Conservation (phyloP, 1,284 basidiomycete genomes). For the Sphaerobolus stellatus region DNA sequence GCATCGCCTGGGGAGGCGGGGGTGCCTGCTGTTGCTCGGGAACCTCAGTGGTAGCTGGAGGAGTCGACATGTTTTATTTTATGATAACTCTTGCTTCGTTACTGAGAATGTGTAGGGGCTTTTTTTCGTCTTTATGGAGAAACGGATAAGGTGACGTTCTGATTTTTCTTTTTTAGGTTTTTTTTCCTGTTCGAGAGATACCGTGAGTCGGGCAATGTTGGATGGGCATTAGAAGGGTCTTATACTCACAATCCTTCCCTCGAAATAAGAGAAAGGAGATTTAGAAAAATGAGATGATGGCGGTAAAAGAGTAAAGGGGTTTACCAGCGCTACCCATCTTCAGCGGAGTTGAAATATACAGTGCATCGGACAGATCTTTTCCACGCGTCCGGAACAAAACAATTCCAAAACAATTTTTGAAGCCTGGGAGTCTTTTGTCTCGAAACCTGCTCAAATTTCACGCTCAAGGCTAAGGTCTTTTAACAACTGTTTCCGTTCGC, state of each 20-base stretch:
- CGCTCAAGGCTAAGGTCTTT: too few species aligned
- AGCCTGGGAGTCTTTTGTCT: too few species aligned
- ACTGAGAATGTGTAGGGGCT: slow-evolving; percentile 26
- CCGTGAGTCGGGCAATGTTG: neutral
- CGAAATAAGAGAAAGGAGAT: slow-evolving; percentile 11
- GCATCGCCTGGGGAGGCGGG: slow-evolving; percentile 40
- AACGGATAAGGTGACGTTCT: slow-evolving; percentile 8
- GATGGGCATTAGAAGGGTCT: neutral
- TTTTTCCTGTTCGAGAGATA: slow-evolving; percentile 9
- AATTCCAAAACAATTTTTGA: too few species aligned
- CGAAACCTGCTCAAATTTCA: too few species aligned
- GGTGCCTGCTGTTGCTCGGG: slow-evolving; percentile 28
- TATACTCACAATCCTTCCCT: slow-evolving; percentile 14
- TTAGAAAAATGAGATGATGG: slow-evolving; percentile 13
- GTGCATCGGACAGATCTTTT: too few species aligned
- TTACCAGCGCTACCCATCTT: neutral
- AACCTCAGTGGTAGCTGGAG: slow-evolving; percentile 36
- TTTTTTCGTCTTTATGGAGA: slow-evolving; percentile 13
- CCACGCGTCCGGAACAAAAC: too few species aligned
- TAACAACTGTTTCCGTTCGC: too few species aligned
- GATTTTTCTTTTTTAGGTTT: slow-evolving; percentile 11
- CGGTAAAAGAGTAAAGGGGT: slow-evolving; percentile 10
- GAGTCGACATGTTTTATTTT: slow-evolving; percentile 54
- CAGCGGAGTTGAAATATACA: slow-evolving; percentile 7
- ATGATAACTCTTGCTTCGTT: slow-evolving; percentile 16